These are phyloP conservation scores for Nemania sp. DNA, from an alignment of 2,329 filamentous ascomycete species.

Conservation along the genomic window DNA sequence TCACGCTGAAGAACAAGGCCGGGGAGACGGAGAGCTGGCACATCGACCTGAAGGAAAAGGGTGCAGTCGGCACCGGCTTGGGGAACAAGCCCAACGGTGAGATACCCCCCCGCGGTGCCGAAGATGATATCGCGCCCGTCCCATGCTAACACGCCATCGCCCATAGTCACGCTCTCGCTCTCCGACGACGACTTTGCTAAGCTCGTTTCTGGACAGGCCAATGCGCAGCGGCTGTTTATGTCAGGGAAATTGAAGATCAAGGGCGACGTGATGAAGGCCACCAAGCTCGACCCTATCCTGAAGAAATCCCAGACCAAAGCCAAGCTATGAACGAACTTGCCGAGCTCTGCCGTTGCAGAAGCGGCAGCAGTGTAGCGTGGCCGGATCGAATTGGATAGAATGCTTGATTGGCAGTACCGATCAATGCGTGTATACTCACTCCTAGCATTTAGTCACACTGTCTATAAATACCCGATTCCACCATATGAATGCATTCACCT, in stretches of 20 bases:
- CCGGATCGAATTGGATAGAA: conserved; percentile 14
- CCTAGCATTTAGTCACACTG: conserved; percentile 19
- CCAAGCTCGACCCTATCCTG: conserved; percentile 90
- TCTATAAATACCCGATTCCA: conserved; percentile 14
- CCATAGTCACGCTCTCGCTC: conserved; percentile 78
- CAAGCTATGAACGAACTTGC: conserved; percentile 72
- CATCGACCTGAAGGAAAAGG: conserved; percentile 92
- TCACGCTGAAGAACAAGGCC: conserved; percentile 85
- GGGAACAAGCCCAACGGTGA: conserved; percentile 83
- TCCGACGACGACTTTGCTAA: conserved; percentile 86
- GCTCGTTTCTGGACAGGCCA: conserved; percentile 84
- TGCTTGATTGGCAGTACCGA: conserved; percentile 1
- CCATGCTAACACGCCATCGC: conserved; percentile 4
- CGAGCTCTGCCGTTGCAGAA: neutral
- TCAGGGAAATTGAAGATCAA: conserved; percentile 97
- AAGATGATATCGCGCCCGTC: neutral
- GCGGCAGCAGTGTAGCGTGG: too few species aligned
- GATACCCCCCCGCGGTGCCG: conserved; percentile 33
- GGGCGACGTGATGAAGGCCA: conserved; percentile 98
- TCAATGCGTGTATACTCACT: conserved; percentile 22
- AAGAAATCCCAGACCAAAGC: conserved; percentile 85
- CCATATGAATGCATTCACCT: too few species aligned
- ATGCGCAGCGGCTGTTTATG: conserved; percentile 97
- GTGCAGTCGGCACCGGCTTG: conserved; percentile 76
- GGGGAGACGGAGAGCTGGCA: conserved; percentile 87